Evolutionary conservation across 23 red algal genomes (phyloP).

Genomic region (Gracilariopsis chorda): DNA sequence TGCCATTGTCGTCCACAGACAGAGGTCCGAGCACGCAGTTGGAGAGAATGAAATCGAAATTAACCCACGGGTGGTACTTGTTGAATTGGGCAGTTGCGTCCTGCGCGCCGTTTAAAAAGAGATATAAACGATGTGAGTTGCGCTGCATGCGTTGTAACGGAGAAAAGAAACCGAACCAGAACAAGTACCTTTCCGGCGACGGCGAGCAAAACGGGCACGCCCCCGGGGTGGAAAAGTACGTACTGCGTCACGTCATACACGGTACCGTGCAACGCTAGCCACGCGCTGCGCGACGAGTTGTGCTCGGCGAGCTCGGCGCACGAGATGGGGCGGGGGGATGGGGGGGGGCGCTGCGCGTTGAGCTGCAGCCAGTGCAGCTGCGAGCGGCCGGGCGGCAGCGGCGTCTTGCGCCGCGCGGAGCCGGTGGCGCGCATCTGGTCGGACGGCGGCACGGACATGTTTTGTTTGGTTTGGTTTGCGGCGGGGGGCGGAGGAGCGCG

Average conservation of each 20-base stretch:
- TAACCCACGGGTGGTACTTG: slow-evolving; percentile 89
- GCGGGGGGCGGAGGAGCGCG: not conserved
- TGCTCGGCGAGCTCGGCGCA: slow-evolving; percentile 34
- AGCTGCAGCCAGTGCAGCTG: slow-evolving; percentile 78
- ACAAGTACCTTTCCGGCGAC: slow-evolving; percentile 64
- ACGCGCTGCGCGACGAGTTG: slow-evolving; percentile 2
- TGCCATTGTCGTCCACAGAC: not conserved
- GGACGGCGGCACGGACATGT: slow-evolving; percentile 24
- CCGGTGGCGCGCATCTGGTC: slow-evolving; percentile 75
- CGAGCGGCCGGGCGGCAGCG: slow-evolving; percentile 75
- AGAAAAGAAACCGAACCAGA: not conserved
- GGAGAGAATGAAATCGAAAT: slow-evolving; percentile 58
- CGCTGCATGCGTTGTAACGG: not conserved
- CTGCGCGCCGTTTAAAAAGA: slow-evolving; percentile 5
- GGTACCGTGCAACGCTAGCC: slow-evolving; percentile 65
- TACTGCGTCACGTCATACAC: slow-evolving; percentile 89
- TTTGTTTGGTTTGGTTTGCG: too few relatives aligned
- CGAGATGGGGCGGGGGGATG: not conserved
- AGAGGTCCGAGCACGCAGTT: slow-evolving; percentile 55
- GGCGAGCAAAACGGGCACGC: slow-evolving; percentile 52
- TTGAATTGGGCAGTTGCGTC: slow-evolving; percentile 82
- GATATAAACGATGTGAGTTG: not conserved
- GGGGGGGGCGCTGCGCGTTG: not conserved
- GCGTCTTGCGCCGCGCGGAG: slow-evolving; percentile 41
- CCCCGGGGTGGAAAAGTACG: slow-evolving; percentile 82